These are phyloP conservation scores for Neopestalotiopsis clavispora DNA, from an alignment of 2,329 filamentous ascomycete genomes.

Conservation along the genomic window DNA sequence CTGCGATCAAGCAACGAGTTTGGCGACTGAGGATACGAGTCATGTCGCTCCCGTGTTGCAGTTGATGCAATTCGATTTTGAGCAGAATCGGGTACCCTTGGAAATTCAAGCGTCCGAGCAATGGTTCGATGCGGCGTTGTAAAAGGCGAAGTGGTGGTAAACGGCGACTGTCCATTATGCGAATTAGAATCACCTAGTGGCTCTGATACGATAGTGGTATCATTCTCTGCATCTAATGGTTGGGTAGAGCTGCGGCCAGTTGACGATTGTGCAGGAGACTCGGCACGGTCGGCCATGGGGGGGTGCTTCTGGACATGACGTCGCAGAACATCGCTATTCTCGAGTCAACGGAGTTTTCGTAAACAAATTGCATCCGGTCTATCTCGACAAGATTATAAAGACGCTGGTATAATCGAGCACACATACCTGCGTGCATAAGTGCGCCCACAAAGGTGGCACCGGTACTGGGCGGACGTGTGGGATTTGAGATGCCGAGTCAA, in stretches of 20 bases:
- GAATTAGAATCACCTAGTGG: background rate
- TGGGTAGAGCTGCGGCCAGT: background rate
- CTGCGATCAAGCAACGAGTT: background rate
- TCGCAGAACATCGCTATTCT: background rate
- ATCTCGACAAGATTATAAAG: no score
- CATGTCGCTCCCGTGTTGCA: background rate
- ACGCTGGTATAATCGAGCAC: background rate
- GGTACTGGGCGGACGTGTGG: background rate
- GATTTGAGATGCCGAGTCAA: constrained; percentile 2
- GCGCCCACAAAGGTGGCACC: background rate
- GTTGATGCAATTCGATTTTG: background rate
- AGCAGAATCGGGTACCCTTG: no score
- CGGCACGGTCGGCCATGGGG: background rate
- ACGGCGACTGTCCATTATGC: background rate
- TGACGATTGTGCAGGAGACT: background rate
- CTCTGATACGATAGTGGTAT: background rate
- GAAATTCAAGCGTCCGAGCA: background rate
- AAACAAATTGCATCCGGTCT: no score
- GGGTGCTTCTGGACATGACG: background rate
- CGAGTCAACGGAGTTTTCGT: background rate
- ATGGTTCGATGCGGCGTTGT: background rate
- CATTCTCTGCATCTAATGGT: background rate
- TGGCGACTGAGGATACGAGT: background rate
- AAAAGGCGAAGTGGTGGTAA: background rate
- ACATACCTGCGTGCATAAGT: background rate